Evolutionary conservation across 2,329 filamentous ascomycete species (phyloP), one percentile per base, ranked within the genome.

Genomic region (Fusarium equiseti): DNA sequence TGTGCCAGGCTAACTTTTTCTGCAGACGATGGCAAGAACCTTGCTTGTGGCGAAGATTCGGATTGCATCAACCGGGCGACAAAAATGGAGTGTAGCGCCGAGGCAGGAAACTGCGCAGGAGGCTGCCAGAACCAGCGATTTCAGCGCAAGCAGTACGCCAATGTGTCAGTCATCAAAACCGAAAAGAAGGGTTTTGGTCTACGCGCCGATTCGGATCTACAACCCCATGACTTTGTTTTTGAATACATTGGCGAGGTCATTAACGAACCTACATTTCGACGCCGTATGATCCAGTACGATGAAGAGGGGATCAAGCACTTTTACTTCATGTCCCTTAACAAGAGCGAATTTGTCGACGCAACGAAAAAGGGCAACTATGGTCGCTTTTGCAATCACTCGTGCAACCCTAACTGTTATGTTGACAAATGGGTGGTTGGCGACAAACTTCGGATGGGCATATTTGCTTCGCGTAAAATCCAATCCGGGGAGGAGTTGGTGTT

Each of bases 221-320:
- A 91, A 69, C 85, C 92, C 24, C 90, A 97, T 78, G 94, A 98
- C 78, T 97, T 99, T 79, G 94, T 99, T 74, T 98, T 94, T 79
- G 96, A 99, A 82, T 99, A 99, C 80, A 95, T 99, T 75, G 96
- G 96, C 75, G 96, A 99, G 82, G 96, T 98, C 74, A 98, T 99
- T 79, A 95, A 97, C 75, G 95, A 99, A 81, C 87, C 89, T 31
- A 92, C 92, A 13, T 98, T 98, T 78, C 92, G 94, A 59, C 90
- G 90, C 63, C 93, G 96, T 67, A 98, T 97, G 90, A 84, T 94
- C 42, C 92, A 97, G 77, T 99, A 99, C 81, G 94, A 98, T 78
- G 88, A 96, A 50, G 94, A 98, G 80, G 95, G 95, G 66, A 98
- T 99, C 86, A 97, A 97, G 81, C 96, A 99, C 82, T 99, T 99